phyloP scores from a whole-genome alignment of 345 rosid genomes.

The Balakata baccata region DNA sequence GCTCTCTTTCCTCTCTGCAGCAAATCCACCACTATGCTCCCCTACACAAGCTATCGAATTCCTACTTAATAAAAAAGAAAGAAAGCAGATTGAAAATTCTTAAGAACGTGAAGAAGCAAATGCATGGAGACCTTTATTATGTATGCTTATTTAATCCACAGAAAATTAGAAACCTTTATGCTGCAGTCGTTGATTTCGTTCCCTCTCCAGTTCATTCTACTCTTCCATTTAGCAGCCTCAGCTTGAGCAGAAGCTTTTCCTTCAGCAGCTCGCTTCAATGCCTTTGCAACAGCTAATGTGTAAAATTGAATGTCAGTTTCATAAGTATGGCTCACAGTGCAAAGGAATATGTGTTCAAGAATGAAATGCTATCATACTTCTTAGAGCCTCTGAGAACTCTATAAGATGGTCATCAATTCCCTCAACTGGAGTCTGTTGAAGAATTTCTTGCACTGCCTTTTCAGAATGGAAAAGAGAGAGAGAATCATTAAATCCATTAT shows the following conservation, averaged over 20 bases:
- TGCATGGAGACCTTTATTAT: constrained; percentile 3
- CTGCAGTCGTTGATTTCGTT: constrained; percentile 45
- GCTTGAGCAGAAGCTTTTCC: constrained; percentile 97
- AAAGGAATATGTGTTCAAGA: constrained; percentile 16
- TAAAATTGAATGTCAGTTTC: constrained; percentile 10
- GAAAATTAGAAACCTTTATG: constrained; percentile 60
- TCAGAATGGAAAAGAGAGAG: constrained; percentile 60
- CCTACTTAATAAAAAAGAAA: constrained; percentile 16
- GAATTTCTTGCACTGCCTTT: constrained; percentile 86
- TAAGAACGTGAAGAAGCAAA: not conserved
- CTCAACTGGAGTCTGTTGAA: constrained; percentile 71
- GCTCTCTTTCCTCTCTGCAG: constrained; percentile 34
- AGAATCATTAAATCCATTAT: constrained; percentile 48
- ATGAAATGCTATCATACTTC: constrained; percentile 55
- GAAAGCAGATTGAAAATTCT: constrained; percentile 6
- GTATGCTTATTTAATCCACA: constrained; percentile 11
- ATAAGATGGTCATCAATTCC: constrained; percentile 82
- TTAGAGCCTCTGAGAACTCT: constrained; percentile 90
- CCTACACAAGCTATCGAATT: constrained; percentile 39
- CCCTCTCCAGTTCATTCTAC: constrained; percentile 78
- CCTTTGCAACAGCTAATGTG: constrained; percentile 88
- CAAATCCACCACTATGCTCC: constrained; percentile 32
- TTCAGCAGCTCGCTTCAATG: constrained; percentile 89
- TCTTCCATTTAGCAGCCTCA: constrained; percentile 98
- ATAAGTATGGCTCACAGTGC: not conserved